Percentiles rank a stretch among this genome's conserved stretches.
Conservation (phyloP, 257 asterid genomes). For the Lithospermum erythrorhizon region DNA sequence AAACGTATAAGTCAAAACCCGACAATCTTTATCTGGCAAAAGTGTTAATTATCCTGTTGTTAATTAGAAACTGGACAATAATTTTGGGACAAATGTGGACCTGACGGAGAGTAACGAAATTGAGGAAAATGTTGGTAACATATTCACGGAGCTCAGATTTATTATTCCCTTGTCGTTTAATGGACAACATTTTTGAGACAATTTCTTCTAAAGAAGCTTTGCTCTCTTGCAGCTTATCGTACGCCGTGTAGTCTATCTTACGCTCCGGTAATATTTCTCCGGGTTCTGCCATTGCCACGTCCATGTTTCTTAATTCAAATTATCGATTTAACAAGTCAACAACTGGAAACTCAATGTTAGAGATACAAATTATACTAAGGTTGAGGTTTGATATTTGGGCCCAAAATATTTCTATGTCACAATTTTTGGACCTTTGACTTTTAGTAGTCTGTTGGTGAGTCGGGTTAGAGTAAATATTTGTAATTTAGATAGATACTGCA, state of each 20-base stretch:
- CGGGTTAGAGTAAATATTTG: no score
- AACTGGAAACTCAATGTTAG: no score
- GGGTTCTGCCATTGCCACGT: constrained; percentile 85
- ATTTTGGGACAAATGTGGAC: constrained; percentile 15
- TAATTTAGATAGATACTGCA: no score
- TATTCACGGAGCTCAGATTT: constrained; percentile 61
- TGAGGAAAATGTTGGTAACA: constrained; percentile 69
- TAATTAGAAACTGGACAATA: no score
- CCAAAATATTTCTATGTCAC: no score
- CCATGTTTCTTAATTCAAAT: constrained; percentile 42
- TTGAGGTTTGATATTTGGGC: no score
- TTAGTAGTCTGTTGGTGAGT: no score
- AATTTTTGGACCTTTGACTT: no score
- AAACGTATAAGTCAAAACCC: no score
- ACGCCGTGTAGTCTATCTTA: constrained; percentile 54
- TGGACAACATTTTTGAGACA: constrained; percentile 58
- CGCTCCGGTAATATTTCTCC: constrained; percentile 90
- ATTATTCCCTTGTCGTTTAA: constrained; percentile 49
- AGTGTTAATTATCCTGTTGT: no score
- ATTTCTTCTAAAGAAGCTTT: constrained; percentile 66
- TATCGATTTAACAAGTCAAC: constrained; percentile 2
- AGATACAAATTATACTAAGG: no score
- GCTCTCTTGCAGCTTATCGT: constrained; percentile 52
- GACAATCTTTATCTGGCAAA: no score
- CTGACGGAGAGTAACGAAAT: constrained; percentile 87